Evolutionary conservation across 2,329 filamentous ascomycete genomes (phyloP), one percentile per base, ranked within the genome.

Genomic region (Alternaria sp.): DNA sequence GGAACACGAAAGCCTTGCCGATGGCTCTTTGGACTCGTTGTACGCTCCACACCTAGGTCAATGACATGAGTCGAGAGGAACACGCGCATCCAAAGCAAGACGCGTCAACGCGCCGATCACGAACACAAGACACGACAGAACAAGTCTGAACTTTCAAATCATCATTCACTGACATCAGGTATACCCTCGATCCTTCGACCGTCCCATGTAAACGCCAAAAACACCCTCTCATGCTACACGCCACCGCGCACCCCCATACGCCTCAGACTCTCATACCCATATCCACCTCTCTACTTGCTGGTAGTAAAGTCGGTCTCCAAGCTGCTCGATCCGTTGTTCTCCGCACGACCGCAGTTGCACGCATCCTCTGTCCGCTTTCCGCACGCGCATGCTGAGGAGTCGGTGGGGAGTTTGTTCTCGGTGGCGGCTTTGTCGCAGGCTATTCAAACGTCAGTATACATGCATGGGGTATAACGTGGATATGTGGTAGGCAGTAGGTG

Each of bases 261-360:
- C 15, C 32, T 36, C 32, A 36, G 1, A 36, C 32, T 0, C 32
- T 28, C 26, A 36, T 15, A 19, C 36, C 43, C 3, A 40, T 10
- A 19, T 32, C 46, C 17, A 49, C 11, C 15, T 17, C n/a, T 61
- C 62, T 76, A 80, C 72, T 80, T 80, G 83, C 87, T 88, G 58
- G 90, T 93, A 40, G 93, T 97, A 77, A 97, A 97, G 81, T 97
- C 94, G 54, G 87, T 92, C 87, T 97, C 94, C 70, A 90, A 82
- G 61, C 80, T 80, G 69, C 91, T 88, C 62, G 86, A 85, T 43
- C 87, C 87, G 57, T 88, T 86, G 69, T 87, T 86, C 52, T 86
- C 79, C 17, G 87, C 87, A 79, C 92, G 94, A 81, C 93, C 90
- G 79, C 93, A 97, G n/a, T 91, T 96, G 83, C 93, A 96, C 6